These are phyloP conservation scores for Ampelocalamus luodianensis DNA, from an alignment of 176 grass and related monocot species.

Conservation along the genomic window DNA sequence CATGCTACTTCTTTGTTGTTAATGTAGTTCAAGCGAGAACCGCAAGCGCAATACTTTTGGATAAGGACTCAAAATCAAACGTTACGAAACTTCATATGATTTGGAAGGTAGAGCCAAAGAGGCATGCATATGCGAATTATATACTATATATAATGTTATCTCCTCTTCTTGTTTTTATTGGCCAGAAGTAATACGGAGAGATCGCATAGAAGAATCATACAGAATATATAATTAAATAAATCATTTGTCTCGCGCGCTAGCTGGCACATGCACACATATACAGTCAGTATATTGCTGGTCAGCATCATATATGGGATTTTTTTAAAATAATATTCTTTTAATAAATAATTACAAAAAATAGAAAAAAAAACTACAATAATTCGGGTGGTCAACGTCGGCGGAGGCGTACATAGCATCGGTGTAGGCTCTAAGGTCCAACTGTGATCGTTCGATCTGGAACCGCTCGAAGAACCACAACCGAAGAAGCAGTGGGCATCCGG, in stretches of 20 bases:
- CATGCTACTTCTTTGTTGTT: neutral
- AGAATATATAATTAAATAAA: neutral
- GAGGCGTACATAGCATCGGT: too few relatives aligned
- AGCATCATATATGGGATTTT: neutral
- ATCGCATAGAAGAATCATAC: neutral
- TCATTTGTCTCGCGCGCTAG: neutral
- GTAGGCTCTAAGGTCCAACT: too few relatives aligned
- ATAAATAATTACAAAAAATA: too few relatives aligned
- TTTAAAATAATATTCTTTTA: too few relatives aligned
- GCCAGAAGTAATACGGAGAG: neutral
- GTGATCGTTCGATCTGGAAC: too few relatives aligned
- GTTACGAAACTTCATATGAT: too few relatives aligned
- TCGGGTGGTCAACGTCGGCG: too few relatives aligned
- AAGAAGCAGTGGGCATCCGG: too few relatives aligned
- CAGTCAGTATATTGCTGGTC: neutral
- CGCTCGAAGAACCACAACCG: too few relatives aligned
- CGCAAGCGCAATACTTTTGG: constrained; percentile 23
- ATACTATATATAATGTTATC: neutral
- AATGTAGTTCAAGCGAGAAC: neutral
- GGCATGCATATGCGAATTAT: neutral
- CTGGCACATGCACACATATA: neutral
- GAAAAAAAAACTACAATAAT: too few relatives aligned
- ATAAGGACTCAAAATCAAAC: neutral
- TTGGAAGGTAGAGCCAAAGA: neutral
- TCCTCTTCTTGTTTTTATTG: neutral